Conservation (phyloP, 1,139 yeast species). For the Pichia sp. region DNA sequence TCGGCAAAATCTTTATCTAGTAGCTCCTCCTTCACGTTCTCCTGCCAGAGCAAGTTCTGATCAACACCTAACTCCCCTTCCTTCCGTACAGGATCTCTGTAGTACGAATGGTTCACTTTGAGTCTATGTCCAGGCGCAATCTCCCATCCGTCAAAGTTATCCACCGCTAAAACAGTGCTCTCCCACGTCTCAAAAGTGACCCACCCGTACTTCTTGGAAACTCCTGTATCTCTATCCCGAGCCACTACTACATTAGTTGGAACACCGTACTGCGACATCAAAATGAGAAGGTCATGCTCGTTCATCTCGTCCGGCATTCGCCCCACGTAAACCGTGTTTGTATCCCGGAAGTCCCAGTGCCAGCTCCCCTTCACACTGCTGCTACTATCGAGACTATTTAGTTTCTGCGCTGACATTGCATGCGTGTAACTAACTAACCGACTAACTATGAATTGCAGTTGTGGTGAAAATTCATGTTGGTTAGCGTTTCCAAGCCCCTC, state of each 20-base stretch:
- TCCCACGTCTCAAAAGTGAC: conserved; percentile 76
- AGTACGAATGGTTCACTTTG: conserved; percentile 9
- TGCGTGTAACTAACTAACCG: too few relatives aligned
- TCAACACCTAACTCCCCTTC: background rate
- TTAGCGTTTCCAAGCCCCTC: too few relatives aligned
- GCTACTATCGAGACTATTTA: conserved; percentile 1
- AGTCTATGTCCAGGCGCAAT: conserved; percentile 4
- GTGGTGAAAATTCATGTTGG: too few relatives aligned
- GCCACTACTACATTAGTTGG: conserved; percentile 72
- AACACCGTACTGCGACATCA: conserved; percentile 86
- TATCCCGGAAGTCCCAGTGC: conserved; percentile 79
- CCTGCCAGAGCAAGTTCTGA: conserved; percentile 6
- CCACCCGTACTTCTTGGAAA: conserved; percentile 72
- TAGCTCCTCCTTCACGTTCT: conserved; percentile 4
- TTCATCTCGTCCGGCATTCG: conserved; percentile 58
- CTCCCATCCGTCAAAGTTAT: conserved; percentile 64
- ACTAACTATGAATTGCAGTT: too few relatives aligned
- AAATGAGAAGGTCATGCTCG: conserved; percentile 67
- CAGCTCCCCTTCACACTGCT: conserved; percentile 33
- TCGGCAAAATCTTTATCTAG: conserved; percentile 9
- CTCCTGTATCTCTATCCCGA: conserved; percentile 63
- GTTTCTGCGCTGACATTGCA: conserved; percentile 3
- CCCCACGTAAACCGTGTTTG: conserved; percentile 62
- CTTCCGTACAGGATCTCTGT: conserved; percentile 2
- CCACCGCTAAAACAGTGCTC: conserved; percentile 80